Conservation (phyloP, 495 filamentous ascomycete genomes). For the Tuber microsphaerosporum region DNA sequence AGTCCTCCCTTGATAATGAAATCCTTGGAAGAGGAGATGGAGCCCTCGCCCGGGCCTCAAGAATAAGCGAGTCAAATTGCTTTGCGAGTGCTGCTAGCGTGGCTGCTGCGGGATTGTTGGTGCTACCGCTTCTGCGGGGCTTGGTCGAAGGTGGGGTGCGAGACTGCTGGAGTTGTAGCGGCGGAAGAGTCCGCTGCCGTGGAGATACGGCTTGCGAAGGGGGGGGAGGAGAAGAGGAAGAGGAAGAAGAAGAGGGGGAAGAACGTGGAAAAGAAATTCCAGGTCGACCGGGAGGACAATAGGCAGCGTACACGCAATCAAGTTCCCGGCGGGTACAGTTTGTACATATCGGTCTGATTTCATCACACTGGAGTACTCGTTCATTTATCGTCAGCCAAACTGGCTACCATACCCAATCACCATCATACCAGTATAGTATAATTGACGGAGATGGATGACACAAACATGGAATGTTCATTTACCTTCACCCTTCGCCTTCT, state of each 20-base stretch:
- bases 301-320: not conserved
- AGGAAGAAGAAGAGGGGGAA: not conserved
- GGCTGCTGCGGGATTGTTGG: not conserved
- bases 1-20: not conserved
- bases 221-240: not conserved
- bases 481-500: constrained; percentile 2
- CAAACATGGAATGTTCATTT: not conserved
- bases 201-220: not conserved
- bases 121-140: not conserved
- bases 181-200: not conserved
- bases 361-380: not conserved
- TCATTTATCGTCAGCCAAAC: not conserved
- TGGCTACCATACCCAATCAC: not conserved
- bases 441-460: not conserved
- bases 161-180: not conserved
- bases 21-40: not conserved
- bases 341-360: constrained; percentile 3
- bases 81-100: not conserved
- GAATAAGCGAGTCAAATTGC: not conserved
- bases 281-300: not conserved
- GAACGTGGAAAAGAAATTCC: not conserved
- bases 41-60: not conserved
- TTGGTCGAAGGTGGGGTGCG: not conserved
- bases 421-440: not conserved
- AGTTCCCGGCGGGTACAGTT: constrained; percentile 4